These are phyloP conservation scores for Oxytropis ochrocephala DNA, from an alignment of 306 rosid species.

Conservation along the genomic window DNA sequence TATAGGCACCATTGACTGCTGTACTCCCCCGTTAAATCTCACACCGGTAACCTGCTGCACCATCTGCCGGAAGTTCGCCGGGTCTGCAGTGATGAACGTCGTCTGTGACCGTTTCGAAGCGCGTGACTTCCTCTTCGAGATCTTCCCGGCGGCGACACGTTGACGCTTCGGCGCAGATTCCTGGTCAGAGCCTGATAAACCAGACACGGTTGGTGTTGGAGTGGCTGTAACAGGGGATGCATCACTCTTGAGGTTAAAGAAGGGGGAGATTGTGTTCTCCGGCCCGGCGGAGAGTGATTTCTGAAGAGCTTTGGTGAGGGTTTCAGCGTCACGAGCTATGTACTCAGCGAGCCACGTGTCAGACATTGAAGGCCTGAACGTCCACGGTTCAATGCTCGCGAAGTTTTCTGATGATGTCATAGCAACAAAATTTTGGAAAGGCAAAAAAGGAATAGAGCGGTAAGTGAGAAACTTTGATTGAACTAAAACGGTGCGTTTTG, in stretches of 20 bases:
- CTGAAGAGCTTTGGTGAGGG: conserved; percentile 56
- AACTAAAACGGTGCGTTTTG: not conserved
- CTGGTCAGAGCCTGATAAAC: conserved; percentile 61
- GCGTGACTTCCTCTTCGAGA: conserved; percentile 64
- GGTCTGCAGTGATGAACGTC: conserved; percentile 84
- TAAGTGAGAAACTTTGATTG: too few relatives aligned
- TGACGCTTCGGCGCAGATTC: conserved; percentile 35
- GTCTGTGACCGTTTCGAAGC: conserved; percentile 83
- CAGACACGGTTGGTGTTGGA: conserved; percentile 47
- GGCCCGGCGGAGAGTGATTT: conserved; percentile 34
- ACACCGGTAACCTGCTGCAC: conserved; percentile 94
- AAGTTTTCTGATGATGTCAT: conserved; percentile 59
- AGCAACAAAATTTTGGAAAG: too few relatives aligned
- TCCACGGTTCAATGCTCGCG: conserved; percentile 47
- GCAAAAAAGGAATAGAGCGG: not conserved
- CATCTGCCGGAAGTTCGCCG: conserved; percentile 86
- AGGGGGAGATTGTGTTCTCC: conserved; percentile 17
- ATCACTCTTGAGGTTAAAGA: conserved; percentile 19
- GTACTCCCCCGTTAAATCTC: conserved; percentile 24
- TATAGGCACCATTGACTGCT: conserved; percentile 31
- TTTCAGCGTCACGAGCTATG: conserved; percentile 46
- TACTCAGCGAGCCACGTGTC: conserved; percentile 59
- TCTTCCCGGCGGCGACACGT: conserved; percentile 28
- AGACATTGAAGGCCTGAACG: conserved; percentile 16
- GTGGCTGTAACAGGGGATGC: conserved; percentile 30